Evolutionary conservation across 2,329 filamentous ascomycete genomes (phyloP).

Genomic region (Phialophora verrucosa): DNA sequence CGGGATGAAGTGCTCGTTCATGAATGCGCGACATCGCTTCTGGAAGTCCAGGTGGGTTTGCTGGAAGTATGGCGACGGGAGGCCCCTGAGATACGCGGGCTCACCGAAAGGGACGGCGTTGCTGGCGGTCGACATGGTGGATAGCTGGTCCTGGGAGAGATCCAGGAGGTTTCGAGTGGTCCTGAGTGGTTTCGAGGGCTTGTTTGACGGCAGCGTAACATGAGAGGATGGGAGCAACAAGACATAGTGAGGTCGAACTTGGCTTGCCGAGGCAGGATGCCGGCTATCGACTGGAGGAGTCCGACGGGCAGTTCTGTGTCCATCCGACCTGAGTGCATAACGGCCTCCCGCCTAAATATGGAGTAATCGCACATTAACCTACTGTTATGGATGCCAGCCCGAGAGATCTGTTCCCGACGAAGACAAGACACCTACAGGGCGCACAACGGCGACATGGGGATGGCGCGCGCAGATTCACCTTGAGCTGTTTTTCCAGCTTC

Average conservation of each 20-base stretch:
- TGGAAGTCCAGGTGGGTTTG: slow-evolving; percentile 70
- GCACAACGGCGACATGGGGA: not conserved
- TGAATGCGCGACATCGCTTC: slow-evolving; percentile 68
- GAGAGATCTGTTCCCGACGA: not conserved
- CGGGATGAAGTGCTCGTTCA: slow-evolving; percentile 65
- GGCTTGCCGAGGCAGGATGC: not conserved
- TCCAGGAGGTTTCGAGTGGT: not conserved
- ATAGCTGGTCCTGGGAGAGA: not conserved
- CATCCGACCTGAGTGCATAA: not conserved
- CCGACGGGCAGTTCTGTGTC: not conserved
- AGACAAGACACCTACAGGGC: not conserved
- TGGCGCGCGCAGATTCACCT: not conserved
- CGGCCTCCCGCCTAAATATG: not conserved
- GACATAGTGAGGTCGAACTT: not conserved
- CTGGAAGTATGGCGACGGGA: slow-evolving; percentile 74
- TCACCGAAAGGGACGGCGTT: slow-evolving; percentile 66
- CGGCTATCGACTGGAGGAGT: not conserved
- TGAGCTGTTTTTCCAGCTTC: no score
- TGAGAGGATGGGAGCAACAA: not conserved
- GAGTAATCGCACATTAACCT: not conserved
- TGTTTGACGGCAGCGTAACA: not conserved
- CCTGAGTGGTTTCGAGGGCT: not conserved
- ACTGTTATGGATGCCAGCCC: not conserved
- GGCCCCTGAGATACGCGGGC: slow-evolving; percentile 70
- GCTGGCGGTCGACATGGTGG: not conserved